Evolutionary conservation across 768 basidiomycete species (phyloP), one percentile per base, ranked within the genome.

Genomic region (Phylloporus arenicola): DNA sequence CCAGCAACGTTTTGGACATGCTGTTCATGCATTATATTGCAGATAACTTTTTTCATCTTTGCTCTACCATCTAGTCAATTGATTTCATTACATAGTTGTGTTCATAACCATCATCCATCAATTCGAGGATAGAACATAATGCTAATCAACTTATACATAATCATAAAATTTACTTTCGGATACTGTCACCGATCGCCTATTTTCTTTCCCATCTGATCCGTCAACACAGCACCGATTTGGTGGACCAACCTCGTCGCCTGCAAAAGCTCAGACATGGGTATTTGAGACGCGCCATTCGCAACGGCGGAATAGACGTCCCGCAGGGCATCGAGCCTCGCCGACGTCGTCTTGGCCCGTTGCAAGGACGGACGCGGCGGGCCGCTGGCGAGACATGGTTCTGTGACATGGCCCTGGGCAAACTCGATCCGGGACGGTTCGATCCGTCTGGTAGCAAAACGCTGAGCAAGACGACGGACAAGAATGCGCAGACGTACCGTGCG

Each of bases 191-290:
- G 44, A 47, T 48, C 52, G 10, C 54, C 53, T 43, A 74, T 50
- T 56, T 70, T 73, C 54, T 66, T 70, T 38, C 61, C 61, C 59
- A 81, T 68, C 56, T 75, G 70, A 52, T 76, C 75, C 27, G 72
- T 76, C 51, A 82, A 56, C 27, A 68, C 68, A 14, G 68, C 64
- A 34, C 75, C 73, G 16, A 83, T 75, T 56, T 72, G 68, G 53
- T 76, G 71, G 5, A 76, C 72, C 27, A 80, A 55, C 31, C 59
- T 67, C 16, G 73, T 71, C 9, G 77, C 78, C 24, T 73, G 72
- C 13, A 76, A 54, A 13, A 82, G 69, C 53, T 81, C 79, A 20
- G 76, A 66, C 22, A 76, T 64, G 14, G 76, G 69, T 29, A 77
- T 68, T 50, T 82, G 80, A 17, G 79, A 79, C 8, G 65, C 72